Percentiles rank a stretch among this genome's conserved stretches.
phyloP scores from a whole-genome alignment of 2,329 filamentous ascomycete genomes.

The Trichoderma semiorbis region DNA sequence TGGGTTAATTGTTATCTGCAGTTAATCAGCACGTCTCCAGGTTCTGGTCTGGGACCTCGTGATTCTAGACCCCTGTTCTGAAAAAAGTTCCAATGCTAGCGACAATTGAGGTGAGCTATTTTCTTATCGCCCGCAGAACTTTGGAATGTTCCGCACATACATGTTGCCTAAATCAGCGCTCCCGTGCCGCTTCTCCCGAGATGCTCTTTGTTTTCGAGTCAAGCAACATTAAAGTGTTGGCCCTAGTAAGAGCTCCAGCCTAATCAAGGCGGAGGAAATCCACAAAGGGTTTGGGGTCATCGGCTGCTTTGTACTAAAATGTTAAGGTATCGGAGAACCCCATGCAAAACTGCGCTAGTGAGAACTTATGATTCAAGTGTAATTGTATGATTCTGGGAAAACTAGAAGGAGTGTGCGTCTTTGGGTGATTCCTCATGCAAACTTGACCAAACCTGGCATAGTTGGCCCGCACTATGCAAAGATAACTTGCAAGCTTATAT shows the following conservation, averaged over 20 bases:
- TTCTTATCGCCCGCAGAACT: background rate
- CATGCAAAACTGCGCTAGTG: background rate
- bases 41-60: background rate
- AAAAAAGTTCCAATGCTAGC: background rate
- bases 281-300: background rate
- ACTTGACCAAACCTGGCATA: background rate
- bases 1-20: background rate
- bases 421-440: background rate
- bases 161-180: background rate
- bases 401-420: background rate
- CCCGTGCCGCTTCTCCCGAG: background rate
- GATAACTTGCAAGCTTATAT: background rate
- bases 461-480: background rate
- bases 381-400: background rate
- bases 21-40: background rate
- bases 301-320: background rate
- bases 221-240: background rate
- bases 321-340: background rate
- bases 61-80: background rate
- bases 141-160: slow-evolving; percentile 1
- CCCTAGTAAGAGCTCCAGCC: background rate
- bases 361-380: background rate
- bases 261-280: background rate
- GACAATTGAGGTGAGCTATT: background rate
- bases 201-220: background rate